A percentile compares a stretch with the other conserved stretches of the same genome.
phyloP scores from a whole-genome alignment of 805 yeast genomes.

The Torulaspora quercuum region DNA sequence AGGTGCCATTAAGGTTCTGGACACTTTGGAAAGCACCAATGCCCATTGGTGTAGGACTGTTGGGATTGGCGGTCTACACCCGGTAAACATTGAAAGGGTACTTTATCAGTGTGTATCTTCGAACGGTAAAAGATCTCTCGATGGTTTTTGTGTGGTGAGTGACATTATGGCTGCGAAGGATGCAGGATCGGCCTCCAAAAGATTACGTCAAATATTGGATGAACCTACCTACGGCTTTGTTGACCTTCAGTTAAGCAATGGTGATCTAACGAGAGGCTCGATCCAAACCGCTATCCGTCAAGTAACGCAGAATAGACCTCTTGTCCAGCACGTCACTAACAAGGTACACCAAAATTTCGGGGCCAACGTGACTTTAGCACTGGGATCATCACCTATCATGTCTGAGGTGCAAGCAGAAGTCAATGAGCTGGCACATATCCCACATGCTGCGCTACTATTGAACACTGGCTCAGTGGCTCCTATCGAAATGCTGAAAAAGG shows the following conservation, averaged over 20 bases:
- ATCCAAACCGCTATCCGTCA: slow-evolving; percentile 23
- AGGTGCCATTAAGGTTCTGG: slow-evolving; percentile 56
- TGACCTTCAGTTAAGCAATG: slow-evolving; percentile 3
- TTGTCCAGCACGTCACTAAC: slow-evolving; percentile 86
- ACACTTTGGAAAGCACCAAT: slow-evolving; percentile 40
- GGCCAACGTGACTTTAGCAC: slow-evolving; percentile 80
- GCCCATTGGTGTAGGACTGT: slow-evolving; percentile 53
- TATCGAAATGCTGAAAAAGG: slow-evolving; percentile 45
- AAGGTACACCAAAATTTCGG: slow-evolving; percentile 83
- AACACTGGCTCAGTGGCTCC: slow-evolving; percentile 73
- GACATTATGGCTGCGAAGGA: slow-evolving; percentile 66
- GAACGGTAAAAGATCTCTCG: slow-evolving; percentile 46
- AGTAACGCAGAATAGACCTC: slow-evolving; percentile 43
- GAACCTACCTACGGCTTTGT: slow-evolving; percentile 17
- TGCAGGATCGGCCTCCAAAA: slow-evolving; percentile 50
- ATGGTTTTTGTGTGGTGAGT: slow-evolving; percentile 90
- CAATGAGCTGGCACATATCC: slow-evolving; percentile 55
- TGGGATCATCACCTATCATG: slow-evolving; percentile 89
- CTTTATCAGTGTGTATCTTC: slow-evolving; percentile 45
- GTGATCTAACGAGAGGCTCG: background rate
- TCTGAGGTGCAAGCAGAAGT: slow-evolving; percentile 69
- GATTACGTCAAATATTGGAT: slow-evolving; percentile 33
- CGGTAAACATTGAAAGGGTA: slow-evolving; percentile 56
- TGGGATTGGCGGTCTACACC: slow-evolving; percentile 77
- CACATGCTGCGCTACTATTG: slow-evolving; percentile 55